Evolutionary conservation across 768 basidiomycete species (phyloP), one percentile per base, ranked within the genome.

Genomic region (Cystofilobasidium bisporidii): DNA sequence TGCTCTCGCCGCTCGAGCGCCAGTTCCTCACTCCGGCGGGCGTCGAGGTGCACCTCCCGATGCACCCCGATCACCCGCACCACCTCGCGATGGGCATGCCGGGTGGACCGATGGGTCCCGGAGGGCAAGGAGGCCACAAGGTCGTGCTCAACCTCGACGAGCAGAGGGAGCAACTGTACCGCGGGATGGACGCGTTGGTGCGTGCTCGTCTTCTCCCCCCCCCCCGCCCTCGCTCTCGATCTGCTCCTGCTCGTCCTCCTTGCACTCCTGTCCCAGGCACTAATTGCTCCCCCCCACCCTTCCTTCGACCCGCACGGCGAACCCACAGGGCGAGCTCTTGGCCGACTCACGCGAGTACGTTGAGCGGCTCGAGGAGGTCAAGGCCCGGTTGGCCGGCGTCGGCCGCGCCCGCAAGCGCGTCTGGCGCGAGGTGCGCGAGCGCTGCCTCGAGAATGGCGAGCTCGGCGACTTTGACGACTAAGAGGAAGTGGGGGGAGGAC

Each of bases 341-440:
- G 90, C 91, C 73, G 90, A 92, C 72, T 87, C 87, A 8, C 81
- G 88, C 55, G 90, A 91, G 76, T 92, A 91, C 73, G 84, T 87
- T 8, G 89, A 91, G 73, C 83, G 89, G 32, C 77, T 92, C 63
- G 83, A 87, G 72, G 90, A 92, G 75, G 88, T 92, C 63, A 78
- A 90, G 63, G 88, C 91, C 71, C 84, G 84, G 2, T 75, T 91
- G 64, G 90, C 90, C 8, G 85, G 87, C 71, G 82, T 87, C 36
- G 79, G 85, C 64, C 82, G 82, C 2, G 87, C 89, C 74, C 80
- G 89, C 64, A 82, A 86, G 73, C 79, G 81, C 14, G 81, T 91
- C 24, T 92, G 90, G 90, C 82, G 84, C 67, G 76, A 85, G 74
- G 85, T 89, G 61, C 83, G 89, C 67, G 83, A 86, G 75, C 81